These are phyloP conservation scores for Malassezia pachydermatis DNA, from an alignment of 1,284 basidiomycete species.

Conservation along the genomic window DNA sequence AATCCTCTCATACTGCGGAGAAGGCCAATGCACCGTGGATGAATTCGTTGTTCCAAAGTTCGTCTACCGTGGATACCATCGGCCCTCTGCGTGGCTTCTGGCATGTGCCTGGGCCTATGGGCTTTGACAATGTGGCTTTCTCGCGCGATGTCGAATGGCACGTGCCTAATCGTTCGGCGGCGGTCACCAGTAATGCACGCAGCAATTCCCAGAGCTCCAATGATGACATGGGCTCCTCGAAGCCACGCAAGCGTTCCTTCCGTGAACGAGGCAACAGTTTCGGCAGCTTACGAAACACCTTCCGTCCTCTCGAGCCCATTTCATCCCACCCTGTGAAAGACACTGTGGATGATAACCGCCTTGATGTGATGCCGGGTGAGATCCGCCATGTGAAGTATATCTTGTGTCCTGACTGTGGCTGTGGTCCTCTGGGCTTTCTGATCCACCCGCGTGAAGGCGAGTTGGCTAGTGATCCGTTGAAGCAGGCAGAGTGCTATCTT, in stretches of 20 bases:
- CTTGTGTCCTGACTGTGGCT: conserved; percentile 44
- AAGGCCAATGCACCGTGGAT: conserved; percentile 3
- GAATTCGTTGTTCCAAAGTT: background rate
- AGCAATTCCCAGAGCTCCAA: too few species aligned
- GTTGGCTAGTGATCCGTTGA: too few species aligned
- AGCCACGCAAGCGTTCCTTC: background rate
- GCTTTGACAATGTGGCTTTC: conserved; percentile 45
- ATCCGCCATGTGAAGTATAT: conserved; percentile 40
- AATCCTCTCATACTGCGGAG: background rate
- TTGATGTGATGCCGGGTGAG: conserved; percentile 27
- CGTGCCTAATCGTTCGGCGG: conserved; percentile 5
- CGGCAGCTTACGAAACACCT: background rate
- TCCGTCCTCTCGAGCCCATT: background rate
- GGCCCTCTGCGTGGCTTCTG: conserved; percentile 28
- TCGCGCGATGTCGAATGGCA: conserved; percentile 36
- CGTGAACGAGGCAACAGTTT: background rate
- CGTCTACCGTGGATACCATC: background rate
- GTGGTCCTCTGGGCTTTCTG: conserved; percentile 42
- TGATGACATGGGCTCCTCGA: too few species aligned
- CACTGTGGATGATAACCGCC: background rate
- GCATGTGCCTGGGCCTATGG: conserved; percentile 32
- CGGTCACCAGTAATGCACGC: background rate
- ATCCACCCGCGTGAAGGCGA: conserved; percentile 27
- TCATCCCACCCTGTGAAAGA: background rate
- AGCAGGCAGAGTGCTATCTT: conserved; percentile 31